A percentile compares a stretch with the other conserved stretches of the same genome.
Conservation (phyloP, 352 stramenopile species). For the Globisporangium yorkense region DNA sequence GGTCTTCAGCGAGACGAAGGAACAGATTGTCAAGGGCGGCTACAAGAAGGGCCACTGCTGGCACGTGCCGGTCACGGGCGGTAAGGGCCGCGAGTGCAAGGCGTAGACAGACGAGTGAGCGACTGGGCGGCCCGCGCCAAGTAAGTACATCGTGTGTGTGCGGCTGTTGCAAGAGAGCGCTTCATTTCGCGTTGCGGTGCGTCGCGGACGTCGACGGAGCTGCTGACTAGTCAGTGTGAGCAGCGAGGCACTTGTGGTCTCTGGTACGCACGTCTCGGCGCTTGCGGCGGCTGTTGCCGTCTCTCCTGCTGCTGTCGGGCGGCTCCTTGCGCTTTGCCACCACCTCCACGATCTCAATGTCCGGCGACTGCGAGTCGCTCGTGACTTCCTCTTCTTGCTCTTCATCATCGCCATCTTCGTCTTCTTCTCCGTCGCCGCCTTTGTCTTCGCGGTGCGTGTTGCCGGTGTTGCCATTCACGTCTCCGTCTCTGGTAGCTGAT, state of each 20-base stretch:
- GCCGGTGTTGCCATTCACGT: too few relatives aligned
- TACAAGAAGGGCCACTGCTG: constrained; percentile 83
- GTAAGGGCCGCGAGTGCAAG: constrained; percentile 57
- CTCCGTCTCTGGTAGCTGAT: neutral
- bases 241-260: neutral
- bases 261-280: neutral
- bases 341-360: constrained; percentile 6
- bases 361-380: constrained; percentile 8
- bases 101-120: neutral
- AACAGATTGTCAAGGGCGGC: constrained; percentile 70
- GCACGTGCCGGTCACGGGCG: constrained; percentile 70
- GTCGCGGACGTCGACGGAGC: too few relatives aligned
- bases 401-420: neutral
- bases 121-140: neutral
- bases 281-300: neutral
- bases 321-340: constrained; percentile 1
- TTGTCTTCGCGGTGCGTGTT: neutral
- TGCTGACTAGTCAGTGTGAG: neutral
- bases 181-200: neutral
- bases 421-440: neutral
- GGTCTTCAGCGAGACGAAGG: constrained; percentile 72
- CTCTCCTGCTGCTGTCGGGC: neutral
- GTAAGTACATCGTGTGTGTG: neutral
- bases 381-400: constrained; percentile 5
- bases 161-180: neutral